These are phyloP conservation scores for Trichopus zeylanicus DNA, from an alignment of 116 monocot species.

Conservation along the genomic window DNA sequence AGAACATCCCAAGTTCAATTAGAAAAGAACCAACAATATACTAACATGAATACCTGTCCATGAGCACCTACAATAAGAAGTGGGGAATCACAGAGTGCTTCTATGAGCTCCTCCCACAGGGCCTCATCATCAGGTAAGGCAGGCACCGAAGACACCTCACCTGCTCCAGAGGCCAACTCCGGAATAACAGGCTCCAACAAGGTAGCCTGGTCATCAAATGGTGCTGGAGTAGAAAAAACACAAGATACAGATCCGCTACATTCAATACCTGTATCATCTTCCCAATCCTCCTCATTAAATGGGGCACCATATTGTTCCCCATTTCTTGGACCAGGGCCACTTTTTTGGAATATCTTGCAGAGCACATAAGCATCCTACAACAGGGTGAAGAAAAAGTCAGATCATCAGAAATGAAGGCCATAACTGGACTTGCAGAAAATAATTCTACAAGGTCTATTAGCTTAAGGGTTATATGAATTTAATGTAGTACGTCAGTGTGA, in stretches of 20 bases:
- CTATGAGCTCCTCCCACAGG: slow-evolving; percentile 2
- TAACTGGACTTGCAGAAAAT: background rate
- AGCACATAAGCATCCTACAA: slow-evolving; percentile 64
- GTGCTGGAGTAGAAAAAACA: background rate
- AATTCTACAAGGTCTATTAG: too few species aligned
- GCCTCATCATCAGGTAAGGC: slow-evolving; percentile 7
- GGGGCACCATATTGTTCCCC: slow-evolving; percentile 79
- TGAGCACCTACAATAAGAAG: background rate
- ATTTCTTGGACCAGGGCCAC: slow-evolving; percentile 70
- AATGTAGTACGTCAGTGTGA: too few species aligned
- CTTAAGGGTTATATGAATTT: too few species aligned
- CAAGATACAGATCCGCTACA: slow-evolving; percentile 9
- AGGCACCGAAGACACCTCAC: slow-evolving; percentile 3
- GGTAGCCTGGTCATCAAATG: background rate
- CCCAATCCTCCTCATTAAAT: slow-evolving; percentile 66
- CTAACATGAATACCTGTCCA: slow-evolving; percentile 8
- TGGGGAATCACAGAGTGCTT: slow-evolving; percentile 2
- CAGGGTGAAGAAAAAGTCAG: background rate
- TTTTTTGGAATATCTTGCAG: slow-evolving; percentile 73
- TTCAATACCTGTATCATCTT: slow-evolving; percentile 18
- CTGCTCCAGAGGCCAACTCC: slow-evolving; percentile 8
- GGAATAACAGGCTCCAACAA: slow-evolving; percentile 2
- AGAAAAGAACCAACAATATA: background rate
- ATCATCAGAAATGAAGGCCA: background rate
- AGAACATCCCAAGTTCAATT: background rate